Percentiles rank a stretch among this genome's conserved stretches.
Conservation (phyloP, 257 asterid species). For the Oldenlandia corymbosa region DNA sequence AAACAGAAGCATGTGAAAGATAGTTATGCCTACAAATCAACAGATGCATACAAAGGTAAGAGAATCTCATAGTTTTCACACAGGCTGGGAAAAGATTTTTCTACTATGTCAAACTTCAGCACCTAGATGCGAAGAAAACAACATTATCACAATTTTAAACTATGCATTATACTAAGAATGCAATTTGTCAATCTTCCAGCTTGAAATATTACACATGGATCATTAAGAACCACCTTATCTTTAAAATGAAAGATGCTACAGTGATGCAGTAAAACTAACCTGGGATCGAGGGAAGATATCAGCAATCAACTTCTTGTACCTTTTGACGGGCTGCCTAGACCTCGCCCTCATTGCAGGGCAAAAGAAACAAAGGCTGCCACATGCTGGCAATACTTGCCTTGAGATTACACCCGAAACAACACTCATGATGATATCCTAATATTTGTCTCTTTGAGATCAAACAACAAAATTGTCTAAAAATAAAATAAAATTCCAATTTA, state of each 20-base stretch:
- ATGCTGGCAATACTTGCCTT: slow-evolving; percentile 92
- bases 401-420: slow-evolving; percentile 82
- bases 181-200: not conserved
- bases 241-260: not conserved
- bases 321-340: slow-evolving; percentile 98
- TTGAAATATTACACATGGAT: not conserved
- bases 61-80: not conserved
- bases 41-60: not conserved
- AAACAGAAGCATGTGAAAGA: no score
- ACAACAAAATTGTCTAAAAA: not conserved
- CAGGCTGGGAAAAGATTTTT: not conserved
- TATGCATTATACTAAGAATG: not conserved
- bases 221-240: slow-evolving; percentile 2
- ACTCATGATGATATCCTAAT: slow-evolving; percentile 38
- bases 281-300: slow-evolving; percentile 79
- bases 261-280: slow-evolving; percentile 43
- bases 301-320: slow-evolving; percentile 93
- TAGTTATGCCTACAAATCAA: not conserved
- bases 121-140: not conserved
- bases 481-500: slow-evolving; percentile 14
- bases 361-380: slow-evolving; percentile 87
- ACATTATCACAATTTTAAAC: not conserved
- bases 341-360: slow-evolving; percentile 89
- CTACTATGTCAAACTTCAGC: not conserved
- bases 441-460: slow-evolving; percentile 1